Evolutionary conservation across 108 stramenopile genomes (phyloP), one percentile per base, ranked within the genome.

Genomic region (Nannochloropsis salina): DNA sequence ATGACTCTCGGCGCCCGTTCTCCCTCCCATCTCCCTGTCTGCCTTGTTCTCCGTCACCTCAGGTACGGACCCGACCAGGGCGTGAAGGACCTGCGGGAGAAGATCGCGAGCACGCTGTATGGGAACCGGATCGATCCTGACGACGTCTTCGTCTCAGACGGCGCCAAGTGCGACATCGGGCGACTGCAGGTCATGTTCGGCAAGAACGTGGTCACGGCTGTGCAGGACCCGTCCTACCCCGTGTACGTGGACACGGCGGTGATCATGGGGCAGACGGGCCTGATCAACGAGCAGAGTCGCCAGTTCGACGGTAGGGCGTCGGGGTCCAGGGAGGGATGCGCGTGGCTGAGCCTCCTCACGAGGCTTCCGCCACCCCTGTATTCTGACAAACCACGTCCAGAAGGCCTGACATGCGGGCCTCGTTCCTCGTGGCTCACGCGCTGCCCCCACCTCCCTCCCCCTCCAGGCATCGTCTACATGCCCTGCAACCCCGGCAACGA

Each of bases 101-200:
- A 96, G 91, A 97, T 97, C 88, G 94, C 96, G 6, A 84, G 86
- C 22, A 94, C 92, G 80, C 91, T 97, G 44, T 98, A 98, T 92
- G 91, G 95, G 80, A 94, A 93, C 15, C 90, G 95, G 47, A 95
- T 98, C 86, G 91, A 92, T 83, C 92, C 96, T 8, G 94, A 94
- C 82, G 97, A 98, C 88, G 97, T 98, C 74, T 98, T 97, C 91
- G 97, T 98, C 42, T 94, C 94, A 81, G 97, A 98, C 90, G 97
- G 97, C 80, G 97, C 97, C 88, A 98, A 98, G 92, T 97, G 96
- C 90, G 97, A 98, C 89, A 97, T 98, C 80, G 95, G 95, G 94
- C 92, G 97, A 42, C 84, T 98, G 79, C 96, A 98, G 91, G 93
- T 97, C 88, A 95, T 98, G 93, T 98, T 98, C 86, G 97, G 97